Conservation (phyloP, 805 yeast species). For the Cyberlindnera mrakii region DNA sequence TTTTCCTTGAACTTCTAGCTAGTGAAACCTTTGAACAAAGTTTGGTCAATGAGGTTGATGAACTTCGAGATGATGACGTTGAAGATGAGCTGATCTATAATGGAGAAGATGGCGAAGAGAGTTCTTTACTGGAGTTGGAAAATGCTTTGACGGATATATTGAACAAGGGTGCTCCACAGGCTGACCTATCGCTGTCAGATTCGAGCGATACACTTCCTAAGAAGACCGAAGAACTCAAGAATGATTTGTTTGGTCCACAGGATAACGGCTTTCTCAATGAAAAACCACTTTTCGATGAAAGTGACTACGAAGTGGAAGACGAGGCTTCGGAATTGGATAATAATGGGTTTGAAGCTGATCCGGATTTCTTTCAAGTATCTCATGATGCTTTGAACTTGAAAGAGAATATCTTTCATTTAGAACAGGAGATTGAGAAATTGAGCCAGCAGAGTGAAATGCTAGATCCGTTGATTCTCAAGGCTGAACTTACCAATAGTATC, state of each 20-base stretch:
- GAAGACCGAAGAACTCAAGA: conserved; percentile 11
- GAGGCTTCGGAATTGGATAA: conserved; percentile 14
- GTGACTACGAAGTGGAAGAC: conserved; percentile 18
- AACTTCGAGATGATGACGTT: background rate
- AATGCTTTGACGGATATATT: conserved; percentile 13
- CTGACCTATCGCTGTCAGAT: conserved; percentile 2
- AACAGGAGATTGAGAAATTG: conserved; percentile 50
- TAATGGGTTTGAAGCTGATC: conserved; percentile 26
- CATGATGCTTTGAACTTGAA: conserved; percentile 64
- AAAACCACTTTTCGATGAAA: conserved; percentile 23
- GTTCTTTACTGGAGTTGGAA: conserved; percentile 8
- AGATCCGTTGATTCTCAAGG: conserved; percentile 66
- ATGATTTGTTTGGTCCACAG: conserved; percentile 21
- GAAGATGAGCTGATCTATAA: conserved; percentile 1
- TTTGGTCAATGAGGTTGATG: conserved; percentile 21
- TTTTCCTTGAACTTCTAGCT: conserved; percentile 48
- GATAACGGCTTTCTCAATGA: conserved; percentile 18
- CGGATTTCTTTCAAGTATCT: conserved; percentile 46
- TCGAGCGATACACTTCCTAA: conserved; percentile 1
- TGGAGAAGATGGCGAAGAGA: conserved; percentile 3
- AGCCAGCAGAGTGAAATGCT: conserved; percentile 59
- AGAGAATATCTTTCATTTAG: conserved; percentile 59
- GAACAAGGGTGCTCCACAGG: conserved; percentile 3
- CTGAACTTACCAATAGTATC: conserved; percentile 75
- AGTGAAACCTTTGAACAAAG: conserved; percentile 31